Evolutionary conservation across 176 grass and related monocot genomes (phyloP).

Genomic region (Avena insularis): DNA sequence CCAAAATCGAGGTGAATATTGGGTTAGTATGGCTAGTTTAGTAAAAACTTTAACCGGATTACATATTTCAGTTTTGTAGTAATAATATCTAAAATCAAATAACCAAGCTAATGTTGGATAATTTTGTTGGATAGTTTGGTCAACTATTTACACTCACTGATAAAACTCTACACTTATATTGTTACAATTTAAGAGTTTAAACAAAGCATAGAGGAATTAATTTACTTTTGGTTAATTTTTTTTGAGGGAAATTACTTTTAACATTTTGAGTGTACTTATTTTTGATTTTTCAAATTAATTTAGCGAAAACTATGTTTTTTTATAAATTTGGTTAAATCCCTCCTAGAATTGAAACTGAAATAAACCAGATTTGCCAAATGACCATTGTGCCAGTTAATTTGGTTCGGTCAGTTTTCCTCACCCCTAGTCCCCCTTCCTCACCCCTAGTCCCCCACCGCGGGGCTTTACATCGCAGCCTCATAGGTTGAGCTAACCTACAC

Average conservation of each 20-base stretch:
- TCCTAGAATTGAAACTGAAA: background rate
- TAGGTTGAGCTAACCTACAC: background rate
- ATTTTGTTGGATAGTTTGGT: background rate
- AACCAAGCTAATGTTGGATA: background rate
- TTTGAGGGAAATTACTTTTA: background rate
- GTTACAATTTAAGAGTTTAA: background rate
- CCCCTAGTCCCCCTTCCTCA: background rate
- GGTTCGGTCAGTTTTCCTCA: background rate
- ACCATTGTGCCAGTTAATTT: background rate
- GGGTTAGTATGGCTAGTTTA: background rate
- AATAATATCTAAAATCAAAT: background rate
- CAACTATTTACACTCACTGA: background rate
- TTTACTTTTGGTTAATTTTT: background rate
- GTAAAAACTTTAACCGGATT: background rate
- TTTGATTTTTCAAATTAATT: background rate
- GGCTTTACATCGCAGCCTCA: background rate
- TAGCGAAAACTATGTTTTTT: background rate
- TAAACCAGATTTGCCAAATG: background rate
- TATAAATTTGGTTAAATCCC: background rate
- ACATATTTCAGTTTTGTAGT: background rate
- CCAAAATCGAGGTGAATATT: background rate
- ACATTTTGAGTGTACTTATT: background rate
- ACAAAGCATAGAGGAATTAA: background rate
- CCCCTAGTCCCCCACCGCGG: background rate
- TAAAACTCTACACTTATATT: background rate